phyloP scores from a whole-genome alignment of 306 rosid genomes.

The Casuarina cunninghamiana region DNA sequence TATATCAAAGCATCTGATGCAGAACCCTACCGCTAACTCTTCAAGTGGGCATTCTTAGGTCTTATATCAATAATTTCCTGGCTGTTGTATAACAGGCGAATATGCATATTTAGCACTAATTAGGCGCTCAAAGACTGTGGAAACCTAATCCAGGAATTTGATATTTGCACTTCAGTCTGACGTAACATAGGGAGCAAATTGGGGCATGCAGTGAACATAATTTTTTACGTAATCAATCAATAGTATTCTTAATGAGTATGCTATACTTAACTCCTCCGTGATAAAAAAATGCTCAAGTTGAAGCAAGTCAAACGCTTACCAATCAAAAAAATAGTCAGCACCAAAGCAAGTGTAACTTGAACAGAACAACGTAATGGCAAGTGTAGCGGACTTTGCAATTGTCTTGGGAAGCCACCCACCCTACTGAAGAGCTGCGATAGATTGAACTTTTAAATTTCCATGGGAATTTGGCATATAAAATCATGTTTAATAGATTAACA shows the following conservation, averaged over 20 bases:
- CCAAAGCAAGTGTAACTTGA: slow-evolving; percentile 70
- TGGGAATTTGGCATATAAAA: slow-evolving; percentile 2
- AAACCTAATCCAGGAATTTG: background rate
- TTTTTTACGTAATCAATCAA: background rate
- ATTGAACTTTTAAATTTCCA: slow-evolving; percentile 14
- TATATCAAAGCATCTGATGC: background rate
- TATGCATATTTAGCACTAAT: background rate
- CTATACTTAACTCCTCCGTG: background rate
- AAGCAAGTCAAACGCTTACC: slow-evolving; percentile 59
- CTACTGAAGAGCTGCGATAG: slow-evolving; percentile 52
- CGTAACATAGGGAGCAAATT: background rate
- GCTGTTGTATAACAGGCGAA: too few relatives aligned
- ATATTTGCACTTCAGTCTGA: background rate
- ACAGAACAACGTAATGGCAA: slow-evolving; percentile 59
- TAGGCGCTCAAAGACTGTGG: background rate
- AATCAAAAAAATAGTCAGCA: slow-evolving; percentile 73
- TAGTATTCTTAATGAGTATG: slow-evolving; percentile 1
- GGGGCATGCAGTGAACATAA: background rate
- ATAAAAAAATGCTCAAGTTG: slow-evolving; percentile 15
- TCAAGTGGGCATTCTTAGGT: background rate
- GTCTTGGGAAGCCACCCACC: slow-evolving; percentile 51
- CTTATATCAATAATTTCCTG: too few relatives aligned
- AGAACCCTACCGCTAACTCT: background rate
- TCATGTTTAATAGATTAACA: background rate
- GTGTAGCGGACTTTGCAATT: slow-evolving; percentile 47